A percentile compares a stretch with the other conserved stretches of the same genome.
These are phyloP conservation scores for Martensiomyces pterosporus DNA, from an alignment of 192 early-diverging fungal genomes.

Conservation along the genomic window DNA sequence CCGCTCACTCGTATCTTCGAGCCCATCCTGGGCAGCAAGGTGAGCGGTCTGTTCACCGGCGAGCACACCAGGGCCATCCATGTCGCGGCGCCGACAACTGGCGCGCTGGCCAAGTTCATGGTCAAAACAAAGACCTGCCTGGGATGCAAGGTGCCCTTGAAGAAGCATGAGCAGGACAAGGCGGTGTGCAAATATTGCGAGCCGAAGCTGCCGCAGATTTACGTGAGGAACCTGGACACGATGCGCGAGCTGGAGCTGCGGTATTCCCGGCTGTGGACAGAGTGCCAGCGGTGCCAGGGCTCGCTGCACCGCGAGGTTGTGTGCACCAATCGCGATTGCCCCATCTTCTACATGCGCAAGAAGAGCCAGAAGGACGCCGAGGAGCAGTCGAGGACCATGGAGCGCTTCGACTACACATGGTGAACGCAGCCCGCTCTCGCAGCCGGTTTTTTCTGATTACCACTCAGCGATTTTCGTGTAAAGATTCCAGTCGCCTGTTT, in stretches of 20 bases:
- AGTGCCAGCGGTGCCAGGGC: slow-evolving; percentile 96
- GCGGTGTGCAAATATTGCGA: slow-evolving; percentile 82
- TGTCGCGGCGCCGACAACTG: slow-evolving; percentile 79
- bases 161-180: slow-evolving; percentile 54
- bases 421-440: slow-evolving; percentile 15
- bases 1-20: slow-evolving; percentile 94
- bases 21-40: slow-evolving; percentile 89
- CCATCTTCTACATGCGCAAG: slow-evolving; percentile 98
- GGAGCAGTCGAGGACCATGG: slow-evolving; percentile 64
- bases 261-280: slow-evolving; percentile 92
- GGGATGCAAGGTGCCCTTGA: slow-evolving; percentile 84
- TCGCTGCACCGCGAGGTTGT: slow-evolving; percentile 91
- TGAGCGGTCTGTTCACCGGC: slow-evolving; percentile 71
- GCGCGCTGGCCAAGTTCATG: slow-evolving; percentile 92
- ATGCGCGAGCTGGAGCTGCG: slow-evolving; percentile 70
- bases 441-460: too few species aligned
- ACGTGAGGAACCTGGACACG: slow-evolving; percentile 64
- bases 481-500: too few species aligned
- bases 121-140: slow-evolving; percentile 89
- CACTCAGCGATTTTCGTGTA: too few species aligned
- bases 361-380: slow-evolving; percentile 91
- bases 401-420: slow-evolving; percentile 71
- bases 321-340: slow-evolving; percentile 93
- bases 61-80: slow-evolving; percentile 76
- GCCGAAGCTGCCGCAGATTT: slow-evolving; percentile 68